Base-by-base conservation (phyloP, 2,329 filamentous ascomycete genomes). In the Penicillium sp. region DNA sequence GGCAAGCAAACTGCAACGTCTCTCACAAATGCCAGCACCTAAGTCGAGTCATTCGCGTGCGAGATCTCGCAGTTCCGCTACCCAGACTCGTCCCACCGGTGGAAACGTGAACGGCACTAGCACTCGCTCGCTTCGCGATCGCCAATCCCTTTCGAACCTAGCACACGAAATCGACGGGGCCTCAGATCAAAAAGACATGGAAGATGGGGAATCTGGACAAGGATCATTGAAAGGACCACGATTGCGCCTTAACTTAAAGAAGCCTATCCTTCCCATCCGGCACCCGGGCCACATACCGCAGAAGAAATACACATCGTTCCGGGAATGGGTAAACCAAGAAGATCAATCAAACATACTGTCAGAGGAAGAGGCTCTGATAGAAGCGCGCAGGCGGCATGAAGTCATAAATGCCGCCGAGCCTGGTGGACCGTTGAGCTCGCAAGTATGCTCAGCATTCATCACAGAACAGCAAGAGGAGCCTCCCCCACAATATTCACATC, bases 401-500 rank as follows among this genome's bases (percentile, higher is more conserved):
- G 84, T 96, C 27, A 84, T 91, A 61, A 76, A 85, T 44, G 92
- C 91, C 59, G 84, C 85, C 3, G 80, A 89, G 64, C 83, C 86
- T 5, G 92, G 91, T 14, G 90, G 91, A 2, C 70, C 91, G 4
- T 79, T 97, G 27, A 91, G 88, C 47, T 76, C 81, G 50, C 84
- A 85, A 56, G 80, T 81, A 56, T 93, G 89, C 68, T 87, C 86
- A 2, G 76, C 87, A 23, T 94, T 89, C 63, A 80, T 86, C 16
- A 89, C 89, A 0, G 89, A 94, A 59, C 79, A 84, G 11, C 81
- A 82, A 56, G 86, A 90, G 53, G 89, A 95, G 64, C 89, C 89
- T 0, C 83, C 85, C 0, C 81, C 83, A 48, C 90, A 94, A 66
- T 97, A 90, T 79, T 86, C 88, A n/a, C 91, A 95, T 62, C 83